Conservation (phyloP, 805 yeast genomes). For the Candida orba region DNA sequence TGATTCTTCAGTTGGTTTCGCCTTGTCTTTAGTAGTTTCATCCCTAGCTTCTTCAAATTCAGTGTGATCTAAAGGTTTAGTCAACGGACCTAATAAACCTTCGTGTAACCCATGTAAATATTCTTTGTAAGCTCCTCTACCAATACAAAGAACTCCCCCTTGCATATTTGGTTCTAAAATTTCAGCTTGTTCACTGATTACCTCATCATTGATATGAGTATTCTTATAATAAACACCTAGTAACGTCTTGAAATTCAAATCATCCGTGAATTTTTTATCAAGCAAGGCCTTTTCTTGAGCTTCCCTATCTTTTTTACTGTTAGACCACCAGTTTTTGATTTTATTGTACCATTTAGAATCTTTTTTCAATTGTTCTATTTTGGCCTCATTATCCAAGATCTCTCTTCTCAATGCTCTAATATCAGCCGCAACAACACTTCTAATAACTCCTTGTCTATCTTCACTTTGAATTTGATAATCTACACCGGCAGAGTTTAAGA, state of each 20-base stretch:
- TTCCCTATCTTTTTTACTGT: slow-evolving; percentile 5
- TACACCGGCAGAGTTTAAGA: slow-evolving; percentile 73
- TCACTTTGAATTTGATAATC: slow-evolving; percentile 77
- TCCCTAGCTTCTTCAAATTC: slow-evolving; percentile 9
- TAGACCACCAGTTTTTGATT: slow-evolving; percentile 7
- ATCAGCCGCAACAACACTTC: slow-evolving; percentile 74
- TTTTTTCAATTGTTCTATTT: slow-evolving; percentile 13
- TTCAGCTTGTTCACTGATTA: slow-evolving; percentile 40
- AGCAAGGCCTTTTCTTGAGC: slow-evolving; percentile 15
- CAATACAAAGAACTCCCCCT: slow-evolving; percentile 89
- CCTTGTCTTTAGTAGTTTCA: too few species aligned
- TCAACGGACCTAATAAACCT: slow-evolving; percentile 89
- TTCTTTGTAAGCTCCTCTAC: slow-evolving; percentile 95
- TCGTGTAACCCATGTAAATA: slow-evolving; percentile 87
- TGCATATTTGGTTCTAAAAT: slow-evolving; percentile 37
- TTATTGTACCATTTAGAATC: slow-evolving; percentile 16
- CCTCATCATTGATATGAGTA: slow-evolving; percentile 18
- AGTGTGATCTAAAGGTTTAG: slow-evolving; percentile 32
- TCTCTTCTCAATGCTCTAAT: slow-evolving; percentile 62
- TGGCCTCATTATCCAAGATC: slow-evolving; percentile 25
- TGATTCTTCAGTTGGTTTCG: not conserved
- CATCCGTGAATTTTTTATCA: slow-evolving; percentile 23
- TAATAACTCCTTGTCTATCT: slow-evolving; percentile 82
- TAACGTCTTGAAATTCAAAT: slow-evolving; percentile 36
- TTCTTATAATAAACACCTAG: slow-evolving; percentile 50